Evolutionary conservation across 2,329 filamentous ascomycete genomes (phyloP), one percentile per base, ranked within the genome.

Genomic region (Aureobasidium sp.): DNA sequence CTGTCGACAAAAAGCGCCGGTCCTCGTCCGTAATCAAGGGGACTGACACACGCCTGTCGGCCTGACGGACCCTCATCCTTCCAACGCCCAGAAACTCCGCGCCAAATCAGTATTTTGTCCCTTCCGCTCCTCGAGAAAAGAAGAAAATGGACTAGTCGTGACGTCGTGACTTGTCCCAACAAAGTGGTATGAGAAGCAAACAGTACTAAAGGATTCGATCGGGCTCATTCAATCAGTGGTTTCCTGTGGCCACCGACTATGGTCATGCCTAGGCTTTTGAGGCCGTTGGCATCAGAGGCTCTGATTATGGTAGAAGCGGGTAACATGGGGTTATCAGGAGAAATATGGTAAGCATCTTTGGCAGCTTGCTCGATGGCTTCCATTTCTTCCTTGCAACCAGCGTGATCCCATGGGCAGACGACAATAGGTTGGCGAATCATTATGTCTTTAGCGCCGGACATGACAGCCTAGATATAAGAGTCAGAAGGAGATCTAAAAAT

Each of bases 331-430:
- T 94, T 94, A 65, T 95, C 90, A 0, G 88, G 88, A 68, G 93
- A 91, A 64, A 97, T 87, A 65, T 89, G 86, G 17, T 90, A 88
- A 1, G 94, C 93, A 68, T 97, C 93, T 74, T 92, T 93, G 47
- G 94, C 94, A 0, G 94, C 90, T 75, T 96, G 91, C 72, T 97
- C 92, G 66, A 99, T 97, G 41, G 92, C 92, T 70, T 96, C 92
- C 91, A 99, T 97, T 77, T 97, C 94, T 72, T 97, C 92, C 74
- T 96, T 97, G 77, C 94, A 99, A 17, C 88, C 90, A 67, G 95
- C 90, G 71, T 97, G 91, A 71, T 99, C 94, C 65, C 97, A 85
- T 0, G 94, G 93, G 70, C 93, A 97, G 57, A 97, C 94, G 37
- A 97, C 91, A 63, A 99, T 97, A 5, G 91, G 91, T 75, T 97